Evolutionary conservation across 768 basidiomycete species (phyloP), one percentile per base, ranked within the genome.

Genomic region (Lactarius pseudohatsudake): DNA sequence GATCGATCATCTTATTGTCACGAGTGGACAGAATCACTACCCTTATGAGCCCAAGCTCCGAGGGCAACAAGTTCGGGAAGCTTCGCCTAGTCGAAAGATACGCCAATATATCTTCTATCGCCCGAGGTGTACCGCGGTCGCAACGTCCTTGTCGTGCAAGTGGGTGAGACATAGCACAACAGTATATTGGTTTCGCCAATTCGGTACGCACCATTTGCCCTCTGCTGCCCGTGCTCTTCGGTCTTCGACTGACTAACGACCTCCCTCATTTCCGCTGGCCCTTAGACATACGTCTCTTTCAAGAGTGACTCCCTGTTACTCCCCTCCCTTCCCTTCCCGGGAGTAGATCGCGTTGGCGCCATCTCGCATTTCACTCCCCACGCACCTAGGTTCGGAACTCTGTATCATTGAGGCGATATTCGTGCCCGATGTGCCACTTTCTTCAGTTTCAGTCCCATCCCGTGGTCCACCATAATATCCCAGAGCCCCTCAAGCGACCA

Each of bases 1-100:
- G 62, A 3, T 83, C 70, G 81, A 86, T 68, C 86, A 87, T 71
- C 76, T 87, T 34, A 76, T 87, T 36, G 80, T 84, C 43, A 84
- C 84, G 22, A 79, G 75, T 26, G 86, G 86, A 5, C 83, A 84
- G 65, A 81, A 86, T 64, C 84, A 84, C 66, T 76, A 81, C 61
- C 85, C 86, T 3, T 75, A 76, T 30, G 75, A 79, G 1, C 80
- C 80, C 7, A 55, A 3, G 32, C 32, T 55, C 7, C 32, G 32
- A 15, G 86, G 86, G 1, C 78, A 82, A 61, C 78, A 83, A 3
- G 76, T 75, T 7, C 87, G 86, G 86, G 71, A 84, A 11, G 75
- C 72, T 3, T 69, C 66, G 15, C 65, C 72, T n/a, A 64, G 71
- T 47, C 78, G 83, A 32, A 75, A 80, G 64, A 78, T 86, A 1